Base-by-base conservation (phyloP, 2,329 filamentous ascomycete genomes). In the Apiospora arundinis region DNA sequence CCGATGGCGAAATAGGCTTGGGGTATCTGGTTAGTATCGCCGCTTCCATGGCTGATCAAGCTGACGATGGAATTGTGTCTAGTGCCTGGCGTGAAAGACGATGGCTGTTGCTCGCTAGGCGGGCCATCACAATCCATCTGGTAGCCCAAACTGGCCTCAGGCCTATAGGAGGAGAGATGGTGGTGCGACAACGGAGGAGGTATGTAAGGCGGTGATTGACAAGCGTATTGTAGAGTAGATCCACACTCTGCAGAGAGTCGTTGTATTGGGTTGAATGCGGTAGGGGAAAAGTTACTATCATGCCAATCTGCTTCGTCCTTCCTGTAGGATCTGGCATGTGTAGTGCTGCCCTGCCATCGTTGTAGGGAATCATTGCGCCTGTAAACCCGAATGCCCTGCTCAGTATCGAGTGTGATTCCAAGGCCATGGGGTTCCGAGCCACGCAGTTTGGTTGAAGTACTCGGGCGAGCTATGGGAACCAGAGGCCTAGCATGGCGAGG, bases 1-100 rank as follows among this genome's bases (percentile, higher is more conserved):
- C 60, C 70, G 16, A 75, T 71, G n/a, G 69, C 65, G 25, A 63
- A 42, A 69, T 63, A 71, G 45, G 74, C 66, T 16, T 69, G 63
- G 28, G 45, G 42, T 45, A 45, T 37, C 21, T 68, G 66, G 23
- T 45, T 14, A 46, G 66, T 46, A 18, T 45, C 66, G 12, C 16
- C 8, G 40, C 23, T 68, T 21, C 16, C 23, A 40, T 28, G 21
- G 40, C 66, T 68, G 45, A n/a, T n/a, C 21, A 11, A 40, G 23
- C 66, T 68, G 40, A 18, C 42, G 23, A 37, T 28, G 42, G 45
- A 45, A 28, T n/a, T 21, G 40, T 16, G 40, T 23, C 42, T n/a
- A 11, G 42, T 46, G 42, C 28, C 18, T 23, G 56, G 56, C n/a
- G 32, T 40, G 16, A 12, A 63, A 63, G 32, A 40, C 21, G 56